These are phyloP conservation scores for Coprinopsis sp. DNA, from an alignment of 768 basidiomycete species.

Conservation along the genomic window DNA sequence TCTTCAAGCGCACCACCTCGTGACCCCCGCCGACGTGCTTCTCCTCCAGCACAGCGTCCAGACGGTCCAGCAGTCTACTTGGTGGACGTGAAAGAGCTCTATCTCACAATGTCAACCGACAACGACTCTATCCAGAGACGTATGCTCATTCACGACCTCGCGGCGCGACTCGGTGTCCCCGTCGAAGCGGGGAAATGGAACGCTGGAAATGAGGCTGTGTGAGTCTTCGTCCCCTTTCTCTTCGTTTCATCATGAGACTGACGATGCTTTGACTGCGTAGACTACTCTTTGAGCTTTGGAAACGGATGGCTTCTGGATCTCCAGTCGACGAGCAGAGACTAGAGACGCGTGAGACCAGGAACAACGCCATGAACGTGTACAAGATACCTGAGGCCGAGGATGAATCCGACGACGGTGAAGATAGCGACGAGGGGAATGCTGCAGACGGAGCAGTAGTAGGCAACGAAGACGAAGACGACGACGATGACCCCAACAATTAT, in stretches of 20 bases:
- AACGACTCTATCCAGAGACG: not conserved
- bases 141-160: not conserved
- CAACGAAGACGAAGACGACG: not conserved
- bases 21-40: not conserved
- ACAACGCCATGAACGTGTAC: not conserved
- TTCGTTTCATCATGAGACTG: not conserved
- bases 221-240: not conserved
- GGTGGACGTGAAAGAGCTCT: not conserved
- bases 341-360: not conserved
- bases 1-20: not conserved
- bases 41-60: not conserved
- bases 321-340: not conserved
- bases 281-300: not conserved
- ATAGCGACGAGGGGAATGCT: not conserved
- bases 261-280: too few relatives aligned
- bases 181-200: not conserved
- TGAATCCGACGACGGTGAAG: not conserved
- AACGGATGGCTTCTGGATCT: not conserved
- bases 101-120: not conserved
- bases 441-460: not conserved
- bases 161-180: not conserved
- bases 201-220: constrained; percentile 4
- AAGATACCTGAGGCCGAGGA: not conserved
- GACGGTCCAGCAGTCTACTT: not conserved
- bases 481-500: not conserved